phyloP scores from a whole-genome alignment of 2,329 filamentous ascomycete genomes.

The Bipolaris gigantea region DNA sequence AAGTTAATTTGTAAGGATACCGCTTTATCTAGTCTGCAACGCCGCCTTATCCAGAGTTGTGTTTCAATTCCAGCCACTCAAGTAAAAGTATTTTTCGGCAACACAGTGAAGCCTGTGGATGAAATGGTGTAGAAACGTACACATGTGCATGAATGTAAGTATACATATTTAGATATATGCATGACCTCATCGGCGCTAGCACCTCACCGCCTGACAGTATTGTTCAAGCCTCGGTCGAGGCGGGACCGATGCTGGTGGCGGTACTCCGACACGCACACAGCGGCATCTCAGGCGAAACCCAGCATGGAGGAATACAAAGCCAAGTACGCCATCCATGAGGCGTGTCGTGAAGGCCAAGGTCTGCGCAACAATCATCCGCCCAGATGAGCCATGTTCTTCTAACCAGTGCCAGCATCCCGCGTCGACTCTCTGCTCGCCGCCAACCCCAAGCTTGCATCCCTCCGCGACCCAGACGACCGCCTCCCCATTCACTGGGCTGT shows the following conservation, averaged over 20 bases:
- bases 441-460: slow-evolving; percentile 75
- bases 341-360: slow-evolving; percentile 83
- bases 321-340: slow-evolving; percentile 84
- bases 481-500: slow-evolving; percentile 93
- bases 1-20: too few relatives aligned
- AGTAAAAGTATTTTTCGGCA: too few relatives aligned
- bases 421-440: slow-evolving; percentile 77
- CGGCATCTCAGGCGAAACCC: not conserved
- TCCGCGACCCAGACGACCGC: slow-evolving; percentile 81
- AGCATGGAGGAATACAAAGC: slow-evolving; percentile 45
- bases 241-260: slow-evolving; percentile 2
- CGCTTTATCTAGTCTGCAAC: too few relatives aligned
- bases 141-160: not conserved
- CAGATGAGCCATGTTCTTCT: slow-evolving; percentile 58
- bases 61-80: too few relatives aligned
- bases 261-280: not conserved
- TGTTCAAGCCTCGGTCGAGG: slow-evolving; percentile 7
- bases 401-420: slow-evolving; percentile 63
- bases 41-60: too few relatives aligned
- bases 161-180: not conserved
- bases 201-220: not conserved
- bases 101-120: too few relatives aligned
- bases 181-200: slow-evolving; percentile 3
- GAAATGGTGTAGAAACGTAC: too few relatives aligned
- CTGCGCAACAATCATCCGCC: slow-evolving; percentile 34